Evolutionary conservation across 2,329 filamentous ascomycete species (phyloP).

Genomic region (Sphaerulina musiva): DNA sequence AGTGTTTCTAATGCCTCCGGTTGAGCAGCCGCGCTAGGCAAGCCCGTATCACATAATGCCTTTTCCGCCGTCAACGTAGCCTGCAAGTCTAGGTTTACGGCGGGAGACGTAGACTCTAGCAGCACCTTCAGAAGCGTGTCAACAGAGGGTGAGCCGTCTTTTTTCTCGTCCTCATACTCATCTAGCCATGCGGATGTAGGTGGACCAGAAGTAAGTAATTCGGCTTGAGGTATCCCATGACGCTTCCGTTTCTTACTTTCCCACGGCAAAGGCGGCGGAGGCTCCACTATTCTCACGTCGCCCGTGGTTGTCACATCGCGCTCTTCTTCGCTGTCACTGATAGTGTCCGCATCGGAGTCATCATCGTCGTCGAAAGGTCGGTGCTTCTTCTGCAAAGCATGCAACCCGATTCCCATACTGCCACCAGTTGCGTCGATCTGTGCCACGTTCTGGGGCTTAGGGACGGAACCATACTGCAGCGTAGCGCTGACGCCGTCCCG

Average conservation of each 20-base stretch:
- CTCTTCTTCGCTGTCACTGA: constrained; percentile 27
- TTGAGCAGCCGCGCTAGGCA: not conserved
- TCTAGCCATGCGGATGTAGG: not conserved
- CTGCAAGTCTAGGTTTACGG: not conserved
- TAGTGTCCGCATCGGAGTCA: constrained; percentile 9
- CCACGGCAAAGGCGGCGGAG: constrained; percentile 25
- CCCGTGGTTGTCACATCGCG: constrained; percentile 21
- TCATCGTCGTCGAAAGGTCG: constrained; percentile 6
- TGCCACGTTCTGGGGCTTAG: not conserved
- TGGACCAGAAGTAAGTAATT: not conserved
- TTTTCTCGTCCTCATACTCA: constrained; percentile 1
- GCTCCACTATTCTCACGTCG: constrained; percentile 17
- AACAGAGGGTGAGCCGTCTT: not conserved
- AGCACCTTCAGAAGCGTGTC: constrained; percentile 1
- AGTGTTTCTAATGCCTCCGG: constrained; percentile 9
- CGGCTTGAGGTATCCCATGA: constrained; percentile 1
- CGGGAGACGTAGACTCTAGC: not conserved
- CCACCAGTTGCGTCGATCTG: not conserved
- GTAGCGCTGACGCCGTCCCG: constrained; percentile 32
- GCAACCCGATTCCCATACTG: not conserved
- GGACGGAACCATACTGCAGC: not conserved
- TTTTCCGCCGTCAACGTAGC: not conserved
- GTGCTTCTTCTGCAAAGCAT: not conserved
- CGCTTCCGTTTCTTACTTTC: constrained; percentile 27
- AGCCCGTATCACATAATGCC: not conserved